Conservation (phyloP, 768 basidiomycete genomes). For the Boletus edulis region DNA sequence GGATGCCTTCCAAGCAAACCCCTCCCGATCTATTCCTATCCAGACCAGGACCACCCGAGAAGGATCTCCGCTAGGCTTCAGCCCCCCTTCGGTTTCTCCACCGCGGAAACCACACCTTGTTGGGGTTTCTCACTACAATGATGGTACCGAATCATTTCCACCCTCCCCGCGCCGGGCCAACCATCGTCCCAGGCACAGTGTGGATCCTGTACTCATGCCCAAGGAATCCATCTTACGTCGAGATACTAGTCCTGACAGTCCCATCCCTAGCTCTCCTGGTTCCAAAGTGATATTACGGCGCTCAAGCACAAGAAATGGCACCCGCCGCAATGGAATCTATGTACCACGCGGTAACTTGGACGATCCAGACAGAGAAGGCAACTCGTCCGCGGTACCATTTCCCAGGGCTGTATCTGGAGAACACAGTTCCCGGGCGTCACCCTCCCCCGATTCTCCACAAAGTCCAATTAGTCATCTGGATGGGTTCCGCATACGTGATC, state of each 20-base stretch:
- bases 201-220: constrained; percentile 52
- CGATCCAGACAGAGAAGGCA: constrained; percentile 33
- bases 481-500: constrained; percentile 46
- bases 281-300: constrained; percentile 54
- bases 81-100: constrained; percentile 43
- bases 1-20: constrained; percentile 46
- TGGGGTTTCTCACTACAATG: constrained; percentile 42
- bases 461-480: constrained; percentile 28
- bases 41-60: constrained; percentile 18
- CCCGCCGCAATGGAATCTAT: constrained; percentile 47
- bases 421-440: constrained; percentile 32
- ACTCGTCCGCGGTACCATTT: constrained; percentile 57
- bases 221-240: constrained; percentile 47
- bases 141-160: constrained; percentile 43
- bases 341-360: constrained; percentile 39
- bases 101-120: constrained; percentile 59
- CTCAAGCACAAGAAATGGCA: constrained; percentile 51
- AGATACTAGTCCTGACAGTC: constrained; percentile 60
- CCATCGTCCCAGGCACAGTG: constrained; percentile 63
- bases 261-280: constrained; percentile 31
- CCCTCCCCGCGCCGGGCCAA: constrained; percentile 48
- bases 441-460: constrained; percentile 38
- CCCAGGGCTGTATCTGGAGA: constrained; percentile 60
- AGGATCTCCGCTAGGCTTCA: constrained; percentile 19
- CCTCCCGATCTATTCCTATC: constrained; percentile 32